Conservation (phyloP, 2,329 filamentous ascomycete species). For the Colletotrichum brevisporum region DNA sequence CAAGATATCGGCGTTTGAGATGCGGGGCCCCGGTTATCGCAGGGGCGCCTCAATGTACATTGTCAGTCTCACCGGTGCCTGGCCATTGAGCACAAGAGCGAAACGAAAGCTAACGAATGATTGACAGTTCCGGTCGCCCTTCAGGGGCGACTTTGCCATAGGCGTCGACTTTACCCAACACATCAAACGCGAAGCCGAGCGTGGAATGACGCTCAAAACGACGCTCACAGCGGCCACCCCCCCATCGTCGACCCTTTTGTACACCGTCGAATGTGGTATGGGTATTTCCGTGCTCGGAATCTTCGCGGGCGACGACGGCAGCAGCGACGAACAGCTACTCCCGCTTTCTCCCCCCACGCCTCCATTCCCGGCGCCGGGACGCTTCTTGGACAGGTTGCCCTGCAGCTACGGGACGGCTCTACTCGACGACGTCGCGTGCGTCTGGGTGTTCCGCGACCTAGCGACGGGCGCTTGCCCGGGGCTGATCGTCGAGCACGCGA, state of each 20-base stretch:
- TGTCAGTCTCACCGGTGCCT: not conserved
- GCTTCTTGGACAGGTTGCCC: too few relatives aligned
- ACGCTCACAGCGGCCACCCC: not conserved
- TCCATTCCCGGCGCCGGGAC: too few relatives aligned
- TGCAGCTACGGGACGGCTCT: not conserved
- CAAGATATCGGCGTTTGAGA: constrained; percentile 6
- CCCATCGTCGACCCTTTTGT: not conserved
- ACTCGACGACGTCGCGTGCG: not conserved
- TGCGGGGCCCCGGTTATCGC: not conserved
- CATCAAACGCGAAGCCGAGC: too few relatives aligned
- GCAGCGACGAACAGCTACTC: too few relatives aligned
- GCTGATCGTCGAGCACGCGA: not conserved
- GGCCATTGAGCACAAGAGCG: not conserved
- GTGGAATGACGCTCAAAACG: not conserved
- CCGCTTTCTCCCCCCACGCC: constrained; percentile 4
- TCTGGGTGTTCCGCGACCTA: constrained; percentile 9
- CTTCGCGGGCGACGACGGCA: not conserved
- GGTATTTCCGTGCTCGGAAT: not conserved
- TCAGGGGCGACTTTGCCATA: constrained; percentile 5
- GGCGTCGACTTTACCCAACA: not conserved
- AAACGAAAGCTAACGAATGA: not conserved
- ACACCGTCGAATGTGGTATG: not conserved
- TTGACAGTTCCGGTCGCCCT: not conserved
- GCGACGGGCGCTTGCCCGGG: not conserved
- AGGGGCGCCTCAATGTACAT: not conserved